phyloP scores from a whole-genome alignment of 805 yeast species.

The Zygotorulaspora sp. region DNA sequence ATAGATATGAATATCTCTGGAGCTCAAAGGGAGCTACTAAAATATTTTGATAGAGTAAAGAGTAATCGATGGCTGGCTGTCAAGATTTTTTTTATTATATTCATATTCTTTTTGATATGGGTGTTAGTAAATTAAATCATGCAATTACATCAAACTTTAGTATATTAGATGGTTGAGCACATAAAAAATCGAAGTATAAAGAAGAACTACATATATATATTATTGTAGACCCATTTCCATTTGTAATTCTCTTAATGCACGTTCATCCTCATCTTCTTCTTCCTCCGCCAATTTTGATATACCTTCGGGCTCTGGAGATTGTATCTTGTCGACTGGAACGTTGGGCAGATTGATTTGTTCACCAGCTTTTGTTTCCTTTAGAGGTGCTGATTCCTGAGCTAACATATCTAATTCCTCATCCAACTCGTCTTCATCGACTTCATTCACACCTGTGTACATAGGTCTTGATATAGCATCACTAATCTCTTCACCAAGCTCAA shows the following conservation, averaged over 20 bases:
- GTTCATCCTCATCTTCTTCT: constrained; percentile 77
- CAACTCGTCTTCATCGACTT: constrained; percentile 86
- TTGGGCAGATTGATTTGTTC: constrained; percentile 41
- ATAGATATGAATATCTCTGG: constrained; percentile 84
- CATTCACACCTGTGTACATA: constrained; percentile 56
- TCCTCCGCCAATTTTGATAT: constrained; percentile 41
- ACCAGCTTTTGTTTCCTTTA: constrained; percentile 37
- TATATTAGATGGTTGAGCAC: too few relatives aligned
- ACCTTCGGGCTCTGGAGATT: constrained; percentile 11
- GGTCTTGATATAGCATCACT: constrained; percentile 96
- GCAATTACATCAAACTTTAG: constrained; percentile 8
- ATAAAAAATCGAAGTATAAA: constrained; percentile 3
- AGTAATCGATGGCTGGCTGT: constrained; percentile 90
- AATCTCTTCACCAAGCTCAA: constrained; percentile 90
- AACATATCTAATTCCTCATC: constrained; percentile 88
- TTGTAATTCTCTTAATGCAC: constrained; percentile 72
- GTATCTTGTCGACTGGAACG: constrained; percentile 39
- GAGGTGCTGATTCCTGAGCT: constrained; percentile 72
- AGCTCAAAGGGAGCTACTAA: constrained; percentile 89
- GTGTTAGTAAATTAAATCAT: constrained; percentile 57
- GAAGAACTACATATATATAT: constrained; percentile 3
- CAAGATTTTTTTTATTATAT: constrained; percentile 81
- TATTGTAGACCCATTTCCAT: constrained; percentile 77
- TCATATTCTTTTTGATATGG: constrained; percentile 73
- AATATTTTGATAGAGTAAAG: constrained; percentile 81